Percentiles rank a stretch among this genome's conserved stretches.
These are phyloP conservation scores for Backusella liffmaniae DNA, from an alignment of 192 early-diverging fungal genomes.

Conservation along the genomic window DNA sequence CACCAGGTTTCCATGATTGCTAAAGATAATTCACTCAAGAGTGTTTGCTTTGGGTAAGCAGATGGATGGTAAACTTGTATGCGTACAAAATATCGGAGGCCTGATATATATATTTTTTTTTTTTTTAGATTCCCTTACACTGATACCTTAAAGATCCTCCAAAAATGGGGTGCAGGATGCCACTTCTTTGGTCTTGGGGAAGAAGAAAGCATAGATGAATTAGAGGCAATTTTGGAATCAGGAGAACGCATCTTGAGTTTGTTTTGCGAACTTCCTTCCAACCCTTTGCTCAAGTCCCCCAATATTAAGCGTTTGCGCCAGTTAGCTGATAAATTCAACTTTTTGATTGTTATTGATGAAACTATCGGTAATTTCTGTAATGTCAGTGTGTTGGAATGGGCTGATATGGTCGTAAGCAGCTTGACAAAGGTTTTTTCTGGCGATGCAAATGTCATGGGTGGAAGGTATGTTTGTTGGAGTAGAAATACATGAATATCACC, in stretches of 20 bases:
- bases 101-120: neutral
- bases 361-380: slow-evolving; percentile 96
- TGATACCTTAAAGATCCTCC: slow-evolving; percentile 94
- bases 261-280: slow-evolving; percentile 93
- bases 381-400: slow-evolving; percentile 71
- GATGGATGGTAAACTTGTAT: neutral
- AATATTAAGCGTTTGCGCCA: slow-evolving; percentile 70
- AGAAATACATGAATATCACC: neutral
- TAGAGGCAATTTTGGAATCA: slow-evolving; percentile 63
- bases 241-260: slow-evolving; percentile 75
- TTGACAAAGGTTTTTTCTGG: slow-evolving; percentile 96
- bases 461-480: slow-evolving; percentile 58
- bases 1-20: slow-evolving; percentile 60
- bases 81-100: neutral
- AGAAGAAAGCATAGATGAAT: slow-evolving; percentile 64
- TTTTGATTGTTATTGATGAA: slow-evolving; percentile 89
- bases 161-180: slow-evolving; percentile 92
- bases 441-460: slow-evolving; percentile 97
- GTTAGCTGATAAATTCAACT: slow-evolving; percentile 74
- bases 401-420: slow-evolving; percentile 87
- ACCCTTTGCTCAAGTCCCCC: slow-evolving; percentile 86
- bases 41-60: slow-evolving; percentile 85
- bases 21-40: slow-evolving; percentile 58
- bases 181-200: slow-evolving; percentile 88
- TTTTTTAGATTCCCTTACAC: slow-evolving; percentile 81